Base-by-base conservation (phyloP, 164 flowering plant genomes). In the Aristolochia fimbriata region DNA sequence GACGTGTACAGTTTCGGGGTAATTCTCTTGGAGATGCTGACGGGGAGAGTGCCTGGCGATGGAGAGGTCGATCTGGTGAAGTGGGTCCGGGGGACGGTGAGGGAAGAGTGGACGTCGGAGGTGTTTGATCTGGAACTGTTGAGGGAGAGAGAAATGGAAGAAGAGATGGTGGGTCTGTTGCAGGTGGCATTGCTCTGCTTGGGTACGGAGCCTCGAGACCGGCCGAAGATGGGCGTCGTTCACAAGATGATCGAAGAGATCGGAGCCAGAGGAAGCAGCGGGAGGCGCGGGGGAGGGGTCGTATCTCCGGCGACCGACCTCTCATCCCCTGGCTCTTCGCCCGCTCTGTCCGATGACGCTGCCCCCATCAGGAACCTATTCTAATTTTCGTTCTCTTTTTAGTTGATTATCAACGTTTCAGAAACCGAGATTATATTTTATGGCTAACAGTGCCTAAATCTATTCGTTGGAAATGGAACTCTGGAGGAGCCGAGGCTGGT, bases 71-170 rank as follows among this genome's bases (percentile, higher is more conserved):
- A 53, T 13, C 41, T 72, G 45, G 75, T 58, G 17, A 69, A 60
- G 68, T 84, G 86, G 89, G 83, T 78, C 17, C 70, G 70, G 58
- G 33, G 53, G 2, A 76, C 69, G 1, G 75, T 61, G 22, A 20
- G 53, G 23, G 78, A 80, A 31, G 78, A 74, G 57, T 70, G 74
- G 75, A 73, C 68, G 1, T 52, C 76, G 60, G 85, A 82, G 49
- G 82, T 77, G 67, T 77, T 84, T 54, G 87, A 84, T 69, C 54
- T 77, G 45, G 90, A 84, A 69, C 69, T 84, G 19, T 33, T 73
- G 65, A 66, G 78, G 63, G 59, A 74, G 55, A 79, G 68, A 47
- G 80, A 74, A 11, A 72, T 62, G 65, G 82, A 78, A 58, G 83
- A 71, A 47, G 81, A 80, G 53, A 82, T 82, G 83, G 66, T 69